Evolutionary conservation across 108 stramenopile genomes (phyloP).

Genomic region (Cyclostephanos invisitatus): DNA sequence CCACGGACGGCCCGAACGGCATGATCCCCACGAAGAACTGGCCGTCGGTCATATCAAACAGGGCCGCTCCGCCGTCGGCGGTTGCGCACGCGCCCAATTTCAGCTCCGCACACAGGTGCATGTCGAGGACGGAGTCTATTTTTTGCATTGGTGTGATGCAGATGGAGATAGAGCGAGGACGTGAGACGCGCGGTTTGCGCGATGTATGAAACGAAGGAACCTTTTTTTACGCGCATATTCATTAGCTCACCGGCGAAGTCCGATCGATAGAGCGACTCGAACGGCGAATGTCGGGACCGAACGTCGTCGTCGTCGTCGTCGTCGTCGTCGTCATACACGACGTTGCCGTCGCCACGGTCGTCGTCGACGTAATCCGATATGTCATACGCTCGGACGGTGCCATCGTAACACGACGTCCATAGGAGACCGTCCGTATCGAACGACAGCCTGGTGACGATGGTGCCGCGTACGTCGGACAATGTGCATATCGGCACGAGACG

Average conservation of each 20-base stretch:
- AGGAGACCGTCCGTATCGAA: conserved; percentile 49
- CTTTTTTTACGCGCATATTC: no score
- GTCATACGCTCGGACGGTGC: conserved; percentile 42
- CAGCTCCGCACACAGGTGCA: conserved; percentile 47
- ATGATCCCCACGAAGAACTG: conserved; percentile 49
- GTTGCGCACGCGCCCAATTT: conserved; percentile 56
- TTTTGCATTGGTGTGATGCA: not conserved
- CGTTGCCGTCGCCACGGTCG: not conserved
- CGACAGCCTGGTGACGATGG: conserved; percentile 46
- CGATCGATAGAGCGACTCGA: conserved; percentile 21
- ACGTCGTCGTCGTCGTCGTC: conserved; percentile 5
- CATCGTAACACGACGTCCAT: conserved; percentile 58
- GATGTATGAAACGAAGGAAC: not conserved
- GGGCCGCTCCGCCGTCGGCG: conserved; percentile 43
- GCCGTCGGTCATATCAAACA: conserved; percentile 53
- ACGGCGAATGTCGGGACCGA: not conserved
- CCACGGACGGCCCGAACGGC: conserved; percentile 30
- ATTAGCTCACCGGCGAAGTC: conserved; percentile 22
- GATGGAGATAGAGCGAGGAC: not conserved
- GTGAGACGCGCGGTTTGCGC: not conserved
- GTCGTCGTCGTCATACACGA: not conserved
- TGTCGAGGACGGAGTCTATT: conserved; percentile 34
- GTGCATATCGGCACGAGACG: conserved; percentile 17
- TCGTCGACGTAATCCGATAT: conserved; percentile 24
- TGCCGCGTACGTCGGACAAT: conserved; percentile 12